Evolutionary conservation across 164 flowering plant species (phyloP).

Genomic region (Akebia trifoliata): DNA sequence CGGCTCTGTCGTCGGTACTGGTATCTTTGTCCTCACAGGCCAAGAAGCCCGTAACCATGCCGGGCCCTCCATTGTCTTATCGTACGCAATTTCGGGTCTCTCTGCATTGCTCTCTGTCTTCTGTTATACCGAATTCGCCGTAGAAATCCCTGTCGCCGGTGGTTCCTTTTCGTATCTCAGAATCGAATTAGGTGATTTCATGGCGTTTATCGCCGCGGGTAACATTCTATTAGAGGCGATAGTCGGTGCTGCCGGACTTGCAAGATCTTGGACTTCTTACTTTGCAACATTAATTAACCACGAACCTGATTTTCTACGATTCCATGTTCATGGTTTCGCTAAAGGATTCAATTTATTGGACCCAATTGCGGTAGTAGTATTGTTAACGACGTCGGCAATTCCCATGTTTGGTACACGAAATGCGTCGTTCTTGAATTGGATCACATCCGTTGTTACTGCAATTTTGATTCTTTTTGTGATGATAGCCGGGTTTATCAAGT

Average conservation of each 20-base stretch:
- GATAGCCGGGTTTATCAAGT: slow-evolving; percentile 44
- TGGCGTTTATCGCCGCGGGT: slow-evolving; percentile 70
- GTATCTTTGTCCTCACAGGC: slow-evolving; percentile 72
- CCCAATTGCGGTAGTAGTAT: slow-evolving; percentile 52
- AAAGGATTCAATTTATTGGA: slow-evolving; percentile 61
- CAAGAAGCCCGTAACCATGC: slow-evolving; percentile 54
- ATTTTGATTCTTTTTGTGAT: slow-evolving; percentile 42
- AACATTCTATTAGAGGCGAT: slow-evolving; percentile 63
- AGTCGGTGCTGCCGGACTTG: slow-evolving; percentile 73
- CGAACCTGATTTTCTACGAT: slow-evolving; percentile 41
- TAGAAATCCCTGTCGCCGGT: slow-evolving; percentile 77
- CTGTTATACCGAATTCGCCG: slow-evolving; percentile 75
- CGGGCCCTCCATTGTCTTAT: slow-evolving; percentile 62
- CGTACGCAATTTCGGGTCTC: slow-evolving; percentile 61
- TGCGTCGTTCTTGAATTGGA: slow-evolving; percentile 54
- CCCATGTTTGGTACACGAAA: slow-evolving; percentile 48
- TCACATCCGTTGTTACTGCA: slow-evolving; percentile 33
- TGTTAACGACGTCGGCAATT: slow-evolving; percentile 35
- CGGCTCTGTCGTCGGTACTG: slow-evolving; percentile 85
- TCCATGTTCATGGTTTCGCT: slow-evolving; percentile 28
- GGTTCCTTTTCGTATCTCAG: slow-evolving; percentile 74
- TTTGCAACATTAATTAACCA: slow-evolving; percentile 44
- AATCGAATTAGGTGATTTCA: slow-evolving; percentile 65
- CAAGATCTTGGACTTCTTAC: slow-evolving; percentile 69
- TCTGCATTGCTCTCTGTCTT: slow-evolving; percentile 70